These are phyloP conservation scores for Cladophialophora exuberans DNA, from an alignment of 2,329 filamentous ascomycete species.

Conservation along the genomic window DNA sequence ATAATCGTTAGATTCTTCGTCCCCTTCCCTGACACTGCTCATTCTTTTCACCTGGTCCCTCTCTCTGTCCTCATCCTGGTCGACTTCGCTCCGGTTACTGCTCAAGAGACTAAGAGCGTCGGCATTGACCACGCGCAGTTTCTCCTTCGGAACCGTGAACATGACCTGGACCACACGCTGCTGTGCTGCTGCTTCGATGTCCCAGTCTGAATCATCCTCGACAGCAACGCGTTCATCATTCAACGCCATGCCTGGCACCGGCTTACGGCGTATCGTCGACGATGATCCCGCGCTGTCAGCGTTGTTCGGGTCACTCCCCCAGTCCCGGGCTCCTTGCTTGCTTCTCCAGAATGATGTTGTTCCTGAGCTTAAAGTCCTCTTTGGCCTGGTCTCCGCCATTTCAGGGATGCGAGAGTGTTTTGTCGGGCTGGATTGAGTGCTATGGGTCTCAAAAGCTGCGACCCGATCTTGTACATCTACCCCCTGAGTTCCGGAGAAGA, in stretches of 20 bases:
- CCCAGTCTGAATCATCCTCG: constrained; percentile 64
- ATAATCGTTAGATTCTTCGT: constrained; percentile 21
- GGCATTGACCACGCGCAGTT: constrained; percentile 85
- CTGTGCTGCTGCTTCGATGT: constrained; percentile 74
- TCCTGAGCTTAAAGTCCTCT: constrained; percentile 53
- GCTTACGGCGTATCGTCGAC: constrained; percentile 41
- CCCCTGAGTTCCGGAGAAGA: constrained; percentile 54
- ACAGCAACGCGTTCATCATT: constrained; percentile 25
- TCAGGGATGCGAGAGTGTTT: constrained; percentile 25
- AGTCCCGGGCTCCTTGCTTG: constrained; percentile 57
- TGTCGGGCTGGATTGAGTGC: constrained; percentile 27
- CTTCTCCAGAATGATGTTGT: constrained; percentile 52
- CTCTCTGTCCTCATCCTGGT: constrained; percentile 29
- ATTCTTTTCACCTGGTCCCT: constrained; percentile 31
- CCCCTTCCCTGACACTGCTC: constrained; percentile 32
- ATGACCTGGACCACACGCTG: constrained; percentile 77
- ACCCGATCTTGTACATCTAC: constrained; percentile 37
- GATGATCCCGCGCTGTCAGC: constrained; percentile 36
- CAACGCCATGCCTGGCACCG: constrained; percentile 27
- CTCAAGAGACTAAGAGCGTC: constrained; percentile 49
- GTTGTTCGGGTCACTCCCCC: constrained; percentile 44
- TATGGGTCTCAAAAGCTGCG: constrained; percentile 23
- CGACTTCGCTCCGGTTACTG: constrained; percentile 34
- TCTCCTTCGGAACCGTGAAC: constrained; percentile 90
- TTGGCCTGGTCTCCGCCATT: constrained; percentile 38